phyloP scores from a whole-genome alignment of 345 rosid genomes.

The Gossypium australe region DNA sequence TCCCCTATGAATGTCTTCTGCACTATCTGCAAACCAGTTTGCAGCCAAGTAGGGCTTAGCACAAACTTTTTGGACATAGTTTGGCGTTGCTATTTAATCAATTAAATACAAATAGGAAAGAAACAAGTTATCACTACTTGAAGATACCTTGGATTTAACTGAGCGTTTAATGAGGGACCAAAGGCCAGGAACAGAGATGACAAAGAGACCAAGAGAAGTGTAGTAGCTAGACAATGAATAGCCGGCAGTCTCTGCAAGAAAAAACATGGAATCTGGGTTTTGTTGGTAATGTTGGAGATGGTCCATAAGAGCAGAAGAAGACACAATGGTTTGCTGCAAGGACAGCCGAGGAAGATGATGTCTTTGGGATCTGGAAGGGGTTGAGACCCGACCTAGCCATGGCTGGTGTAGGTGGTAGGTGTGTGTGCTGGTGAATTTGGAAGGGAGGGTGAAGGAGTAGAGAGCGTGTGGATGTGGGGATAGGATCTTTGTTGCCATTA shows the following conservation, averaged over 20 bases:
- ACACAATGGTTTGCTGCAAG: slow-evolving; percentile 27
- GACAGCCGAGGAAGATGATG: slow-evolving; percentile 18
- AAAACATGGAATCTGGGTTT: slow-evolving; percentile 31
- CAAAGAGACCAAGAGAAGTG: slow-evolving; percentile 87
- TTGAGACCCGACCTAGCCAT: slow-evolving; percentile 19
- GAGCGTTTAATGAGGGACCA: slow-evolving; percentile 99
- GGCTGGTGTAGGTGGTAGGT: slow-evolving; percentile 12
- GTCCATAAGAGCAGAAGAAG: slow-evolving; percentile 20
- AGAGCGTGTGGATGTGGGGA: slow-evolving; percentile 23
- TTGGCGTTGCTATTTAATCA: neutral
- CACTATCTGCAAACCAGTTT: slow-evolving; percentile 56
- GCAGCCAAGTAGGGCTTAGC: neutral
- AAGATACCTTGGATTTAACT: slow-evolving; percentile 79
- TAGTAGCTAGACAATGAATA: slow-evolving; percentile 91
- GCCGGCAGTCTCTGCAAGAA: slow-evolving; percentile 46
- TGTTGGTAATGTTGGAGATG: slow-evolving; percentile 14
- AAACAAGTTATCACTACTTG: neutral
- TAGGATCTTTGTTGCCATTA: slow-evolving; percentile 31
- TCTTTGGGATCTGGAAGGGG: slow-evolving; percentile 10
- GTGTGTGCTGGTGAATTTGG: slow-evolving; percentile 11
- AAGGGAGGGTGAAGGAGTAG: slow-evolving; percentile 5
- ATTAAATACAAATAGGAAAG: neutral
- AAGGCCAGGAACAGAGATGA: slow-evolving; percentile 90
- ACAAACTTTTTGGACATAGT: neutral
- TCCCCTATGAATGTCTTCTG: slow-evolving; percentile 60